These are phyloP conservation scores for Taphrina deformans DNA, from an alignment of 1,139 yeast genomes.

Conservation along the genomic window DNA sequence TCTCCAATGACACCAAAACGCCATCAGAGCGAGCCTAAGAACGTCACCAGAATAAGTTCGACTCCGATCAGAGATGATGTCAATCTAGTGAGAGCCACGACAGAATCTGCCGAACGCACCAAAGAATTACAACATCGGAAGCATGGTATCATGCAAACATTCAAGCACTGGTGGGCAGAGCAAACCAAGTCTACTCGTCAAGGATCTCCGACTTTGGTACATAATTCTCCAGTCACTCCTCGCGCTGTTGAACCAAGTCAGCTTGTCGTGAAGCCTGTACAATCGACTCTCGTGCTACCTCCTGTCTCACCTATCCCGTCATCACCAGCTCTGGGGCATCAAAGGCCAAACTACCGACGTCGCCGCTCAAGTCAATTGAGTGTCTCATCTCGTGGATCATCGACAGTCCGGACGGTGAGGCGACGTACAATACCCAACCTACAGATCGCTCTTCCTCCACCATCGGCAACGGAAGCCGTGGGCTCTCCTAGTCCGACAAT, in stretches of 20 bases:
- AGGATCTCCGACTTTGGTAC: not conserved
- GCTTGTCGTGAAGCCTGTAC: not conserved
- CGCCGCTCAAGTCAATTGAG: constrained; percentile 20
- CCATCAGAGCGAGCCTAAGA: not conserved
- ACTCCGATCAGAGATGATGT: not conserved
- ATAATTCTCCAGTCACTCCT: not conserved
- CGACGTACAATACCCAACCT: constrained; percentile 1
- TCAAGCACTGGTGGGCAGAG: constrained; percentile 26
- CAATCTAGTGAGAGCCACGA: not conserved
- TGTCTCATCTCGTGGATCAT: not conserved
- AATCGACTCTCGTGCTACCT: not conserved
- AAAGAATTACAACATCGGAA: constrained; percentile 15
- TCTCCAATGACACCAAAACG: not conserved
- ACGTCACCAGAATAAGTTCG: not conserved
- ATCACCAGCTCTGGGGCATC: not conserved
- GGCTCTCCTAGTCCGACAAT: constrained; percentile 8
- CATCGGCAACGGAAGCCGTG: not conserved
- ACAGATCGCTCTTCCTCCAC: not conserved
- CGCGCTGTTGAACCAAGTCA: not conserved
- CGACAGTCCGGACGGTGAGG: not conserved
- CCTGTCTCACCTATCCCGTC: not conserved
- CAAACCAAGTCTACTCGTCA: constrained; percentile 7
- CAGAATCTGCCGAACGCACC: constrained; percentile 7
- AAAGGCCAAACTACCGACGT: constrained; percentile 1
- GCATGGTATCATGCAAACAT: constrained; percentile 15